A percentile compares a stretch with the other conserved stretches of the same genome.
Conservation (phyloP, 768 basidiomycete species). For the Neoboletus brunneissimus region DNA sequence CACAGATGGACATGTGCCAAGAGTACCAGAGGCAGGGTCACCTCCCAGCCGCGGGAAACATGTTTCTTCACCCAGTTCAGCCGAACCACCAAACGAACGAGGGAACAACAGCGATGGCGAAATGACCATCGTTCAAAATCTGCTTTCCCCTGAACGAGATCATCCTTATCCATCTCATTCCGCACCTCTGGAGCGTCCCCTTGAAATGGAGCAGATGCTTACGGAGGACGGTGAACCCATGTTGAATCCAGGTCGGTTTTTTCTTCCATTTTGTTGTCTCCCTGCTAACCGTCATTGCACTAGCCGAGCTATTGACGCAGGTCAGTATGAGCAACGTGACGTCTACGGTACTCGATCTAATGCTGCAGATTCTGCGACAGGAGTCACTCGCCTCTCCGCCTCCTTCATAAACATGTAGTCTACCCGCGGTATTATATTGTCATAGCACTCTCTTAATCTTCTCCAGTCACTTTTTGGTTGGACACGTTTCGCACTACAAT, state of each 20-base stretch:
- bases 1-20: slow-evolving; percentile 3
- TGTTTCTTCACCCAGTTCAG: slow-evolving; percentile 5
- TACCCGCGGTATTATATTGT: slow-evolving; percentile 23
- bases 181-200: slow-evolving; percentile 33
- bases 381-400: slow-evolving; percentile 71
- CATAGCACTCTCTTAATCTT: slow-evolving; percentile 20
- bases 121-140: slow-evolving; percentile 7
- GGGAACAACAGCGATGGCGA: slow-evolving; percentile 17
- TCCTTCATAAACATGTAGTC: slow-evolving; percentile 42
- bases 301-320: slow-evolving; percentile 62
- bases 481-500: slow-evolving; percentile 21
- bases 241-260: slow-evolving; percentile 58
- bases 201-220: slow-evolving; percentile 52
- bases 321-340: slow-evolving; percentile 32
- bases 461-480: slow-evolving; percentile 12
- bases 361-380: slow-evolving; percentile 34
- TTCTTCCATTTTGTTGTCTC: not conserved
- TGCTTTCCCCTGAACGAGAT: slow-evolving; percentile 23
- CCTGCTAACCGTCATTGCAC: slow-evolving; percentile 2
- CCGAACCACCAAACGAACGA: slow-evolving; percentile 8
- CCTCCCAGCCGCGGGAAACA: slow-evolving; percentile 5
- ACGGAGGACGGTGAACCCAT: slow-evolving; percentile 66
- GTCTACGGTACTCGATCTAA: slow-evolving; percentile 26
- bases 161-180: slow-evolving; percentile 28
- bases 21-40: slow-evolving; percentile 5